phyloP scores from a whole-genome alignment of 2,329 filamentous ascomycete species.

The Raffaelea arxii region DNA sequence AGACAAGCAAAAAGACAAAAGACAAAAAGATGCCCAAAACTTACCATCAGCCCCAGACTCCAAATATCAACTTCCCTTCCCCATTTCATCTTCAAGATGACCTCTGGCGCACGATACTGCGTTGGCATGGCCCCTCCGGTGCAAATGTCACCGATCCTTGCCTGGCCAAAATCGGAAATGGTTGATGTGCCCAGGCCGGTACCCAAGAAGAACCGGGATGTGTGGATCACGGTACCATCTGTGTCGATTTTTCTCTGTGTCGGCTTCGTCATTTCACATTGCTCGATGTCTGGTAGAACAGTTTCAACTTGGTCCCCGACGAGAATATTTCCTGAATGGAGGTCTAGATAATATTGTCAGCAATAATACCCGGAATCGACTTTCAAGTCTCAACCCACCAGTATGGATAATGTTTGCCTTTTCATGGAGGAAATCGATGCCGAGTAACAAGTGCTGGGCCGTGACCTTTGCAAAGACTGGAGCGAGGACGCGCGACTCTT shows the following conservation, averaged over 20 bases:
- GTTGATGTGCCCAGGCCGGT: slow-evolving; percentile 20
- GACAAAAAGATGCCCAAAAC: too few species aligned
- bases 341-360: slow-evolving; percentile 19
- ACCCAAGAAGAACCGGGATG: slow-evolving; percentile 21
- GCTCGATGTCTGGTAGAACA: neutral
- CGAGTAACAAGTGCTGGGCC: slow-evolving; percentile 15
- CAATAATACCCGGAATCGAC: slow-evolving; percentile 12
- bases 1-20: neutral
- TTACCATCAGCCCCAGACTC: slow-evolving; percentile 24
- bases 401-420: slow-evolving; percentile 16
- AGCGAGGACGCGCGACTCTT: slow-evolving; percentile 9
- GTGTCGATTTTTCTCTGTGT: neutral
- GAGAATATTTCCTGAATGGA: slow-evolving; percentile 26
- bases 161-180: slow-evolving; percentile 26
- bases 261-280: neutral
- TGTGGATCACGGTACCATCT: slow-evolving; percentile 15
- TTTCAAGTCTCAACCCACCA: slow-evolving; percentile 10
- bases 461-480: slow-evolving; percentile 16
- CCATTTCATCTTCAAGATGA: slow-evolving; percentile 27
- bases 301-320: slow-evolving; percentile 13
- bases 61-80: slow-evolving; percentile 24
- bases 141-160: slow-evolving; percentile 16
- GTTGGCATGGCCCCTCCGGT: slow-evolving; percentile 18
- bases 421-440: slow-evolving; percentile 17
- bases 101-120: slow-evolving; percentile 24